These are phyloP conservation scores for Chlorella sp. DNA, from an alignment of 139 green algal genomes.

Conservation along the genomic window DNA sequence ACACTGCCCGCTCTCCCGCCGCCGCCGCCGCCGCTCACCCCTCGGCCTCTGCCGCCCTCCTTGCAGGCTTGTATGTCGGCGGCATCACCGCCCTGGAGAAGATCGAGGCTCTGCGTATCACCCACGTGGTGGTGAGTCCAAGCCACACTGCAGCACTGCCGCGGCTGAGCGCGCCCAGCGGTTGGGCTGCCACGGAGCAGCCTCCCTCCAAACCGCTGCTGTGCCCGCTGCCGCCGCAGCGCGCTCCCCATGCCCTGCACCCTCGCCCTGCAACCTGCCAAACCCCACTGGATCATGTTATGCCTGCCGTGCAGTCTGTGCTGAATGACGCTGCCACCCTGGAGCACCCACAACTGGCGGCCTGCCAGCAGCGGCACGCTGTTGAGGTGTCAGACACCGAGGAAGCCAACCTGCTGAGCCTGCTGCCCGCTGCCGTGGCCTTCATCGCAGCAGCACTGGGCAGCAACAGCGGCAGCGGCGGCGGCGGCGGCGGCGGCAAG, in stretches of 20 bases:
- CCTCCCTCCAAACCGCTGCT: not conserved
- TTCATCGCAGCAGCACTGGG: slow-evolving; percentile 40
- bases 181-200: not conserved
- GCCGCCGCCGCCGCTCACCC: not conserved
- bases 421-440: slow-evolving; percentile 28
- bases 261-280: not conserved
- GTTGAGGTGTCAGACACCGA: slow-evolving; percentile 48
- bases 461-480: not conserved
- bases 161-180: not conserved
- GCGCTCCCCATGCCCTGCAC: not conserved
- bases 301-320: slow-evolving; percentile 20
- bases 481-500: not conserved
- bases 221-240: not conserved
- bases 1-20: not conserved
- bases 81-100: slow-evolving; percentile 45
- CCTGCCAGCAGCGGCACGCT: slow-evolving; percentile 13
- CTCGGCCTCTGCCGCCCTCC: not conserved
- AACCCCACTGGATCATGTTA: not conserved
- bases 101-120: slow-evolving; percentile 55
- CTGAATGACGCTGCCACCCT: slow-evolving; percentile 19
- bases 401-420: slow-evolving; percentile 45
- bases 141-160: not conserved
- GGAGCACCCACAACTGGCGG: not conserved
- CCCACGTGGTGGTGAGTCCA: slow-evolving; percentile 63
- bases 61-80: slow-evolving; percentile 60